Evolutionary conservation across 495 filamentous ascomycete species (phyloP), one percentile per base, ranked within the genome.

Genomic region (Rostrohypoxylon terebratum): DNA sequence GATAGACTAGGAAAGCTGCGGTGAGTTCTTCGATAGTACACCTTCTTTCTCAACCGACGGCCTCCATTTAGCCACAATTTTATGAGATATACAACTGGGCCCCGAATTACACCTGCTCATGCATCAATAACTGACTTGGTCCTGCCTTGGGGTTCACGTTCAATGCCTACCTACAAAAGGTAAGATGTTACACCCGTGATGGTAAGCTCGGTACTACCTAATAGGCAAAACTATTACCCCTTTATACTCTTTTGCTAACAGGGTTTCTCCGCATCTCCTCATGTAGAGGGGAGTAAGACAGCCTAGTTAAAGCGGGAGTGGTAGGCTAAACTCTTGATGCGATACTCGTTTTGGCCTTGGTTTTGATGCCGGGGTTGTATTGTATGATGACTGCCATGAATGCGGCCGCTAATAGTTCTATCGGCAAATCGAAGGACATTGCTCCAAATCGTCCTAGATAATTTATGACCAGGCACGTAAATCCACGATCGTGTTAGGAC

Each of bases 231-330:
- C 23, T 28, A 13, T 18, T 20, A 20, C 44, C 58, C 64, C 23
- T 23, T 59, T 63, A 59, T 57, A 71, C 50, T 59, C 36, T 55
- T 55, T 14, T 28, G 10, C 13, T 33, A 38, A 47, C 61, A 73
- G 66, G 71, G 61, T 69, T 73, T 69, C 71, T 68, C 71, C 65
- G 62, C 66, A 65, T 66, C 54, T 51, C 16, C 31, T 45, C 44
- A 48, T 65, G 38, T 45, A 11, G 20, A 33, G 14, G 60, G 36
- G 23, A 36, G 23, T 9, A 33, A 38, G 54, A 45, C 45, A 68
- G 69, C 69, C 63, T 21, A 67, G 62, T 63, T 63, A 62, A 66
- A 66, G 65, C 53, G 61, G 60, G 33, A 57, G 38, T 23, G 47
- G 36, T 28, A 33, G 51, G 33, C 38, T 50, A 62, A 51, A 51